Percentiles rank a stretch among this genome's conserved stretches.
Evolutionary conservation across 768 basidiomycete species (phyloP).

Genomic region (Rhodocollybia butyracea): DNA sequence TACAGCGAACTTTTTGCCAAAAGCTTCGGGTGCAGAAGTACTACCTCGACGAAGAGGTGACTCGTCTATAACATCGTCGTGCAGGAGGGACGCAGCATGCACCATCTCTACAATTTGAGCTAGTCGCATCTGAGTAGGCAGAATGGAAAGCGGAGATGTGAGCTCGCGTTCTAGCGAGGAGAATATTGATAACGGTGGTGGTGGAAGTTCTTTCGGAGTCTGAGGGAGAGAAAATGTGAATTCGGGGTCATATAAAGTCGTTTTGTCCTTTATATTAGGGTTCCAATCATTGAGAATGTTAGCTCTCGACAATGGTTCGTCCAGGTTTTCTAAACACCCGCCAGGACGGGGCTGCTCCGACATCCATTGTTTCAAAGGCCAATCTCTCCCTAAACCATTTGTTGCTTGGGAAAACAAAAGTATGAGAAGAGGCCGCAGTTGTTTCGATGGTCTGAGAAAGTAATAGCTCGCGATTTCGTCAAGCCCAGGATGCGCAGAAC

Average conservation of each 20-base stretch:
- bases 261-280: conserved; percentile 65
- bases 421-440: conserved; percentile 84
- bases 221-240: conserved; percentile 35
- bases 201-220: conserved; percentile 27
- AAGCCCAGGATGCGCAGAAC: conserved; percentile 79
- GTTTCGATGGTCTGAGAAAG: conserved; percentile 87
- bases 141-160: conserved; percentile 31
- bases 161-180: conserved; percentile 14
- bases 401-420: conserved; percentile 86
- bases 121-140: conserved; percentile 87
- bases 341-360: conserved; percentile 48
- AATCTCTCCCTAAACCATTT: conserved; percentile 76
- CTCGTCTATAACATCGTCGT: conserved; percentile 92
- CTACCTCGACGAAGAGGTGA: conserved; percentile 75
- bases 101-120: conserved; percentile 97
- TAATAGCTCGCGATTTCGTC: conserved; percentile 89
- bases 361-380: conserved; percentile 52
- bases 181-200: conserved; percentile 10
- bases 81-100: conserved; percentile 91
- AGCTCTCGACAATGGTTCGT: conserved; percentile 65
- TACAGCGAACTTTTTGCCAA: conserved; percentile 86
- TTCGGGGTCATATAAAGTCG: conserved; percentile 47
- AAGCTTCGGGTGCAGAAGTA: conserved; percentile 76
- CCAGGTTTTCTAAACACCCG: conserved; percentile 54
- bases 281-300: conserved; percentile 91